A percentile compares a stretch with the other conserved stretches of the same genome.
phyloP scores from a whole-genome alignment of 441 rosid species.

The Populus trichocarpa region DNA sequence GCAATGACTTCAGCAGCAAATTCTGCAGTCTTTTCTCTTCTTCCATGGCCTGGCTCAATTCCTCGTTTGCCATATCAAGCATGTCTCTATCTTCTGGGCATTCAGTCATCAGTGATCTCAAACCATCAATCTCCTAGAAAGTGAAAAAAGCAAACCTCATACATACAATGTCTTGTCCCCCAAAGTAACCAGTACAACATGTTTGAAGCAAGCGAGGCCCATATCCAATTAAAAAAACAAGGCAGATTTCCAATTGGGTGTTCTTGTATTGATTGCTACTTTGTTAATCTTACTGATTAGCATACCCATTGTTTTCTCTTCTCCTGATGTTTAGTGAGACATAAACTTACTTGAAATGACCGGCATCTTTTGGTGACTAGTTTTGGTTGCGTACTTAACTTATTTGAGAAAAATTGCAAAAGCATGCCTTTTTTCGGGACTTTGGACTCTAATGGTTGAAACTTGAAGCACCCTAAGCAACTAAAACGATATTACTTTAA shows the following conservation, averaged over 20 bases:
- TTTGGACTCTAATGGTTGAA: not conserved
- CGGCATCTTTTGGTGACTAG: not conserved
- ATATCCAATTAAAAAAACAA: not conserved
- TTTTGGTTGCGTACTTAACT: not conserved
- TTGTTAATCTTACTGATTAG: not conserved
- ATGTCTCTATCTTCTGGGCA: slow-evolving; percentile 66
- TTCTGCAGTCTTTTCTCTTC: slow-evolving; percentile 73
- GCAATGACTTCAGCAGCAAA: slow-evolving; percentile 69
- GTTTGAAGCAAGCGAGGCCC: not conserved
- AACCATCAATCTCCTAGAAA: slow-evolving; percentile 68
- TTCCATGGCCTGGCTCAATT: slow-evolving; percentile 49
- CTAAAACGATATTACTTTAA: not conserved
- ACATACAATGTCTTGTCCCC: not conserved
- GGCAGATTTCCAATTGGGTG: not conserved
- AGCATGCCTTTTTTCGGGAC: not conserved
- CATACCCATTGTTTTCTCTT: not conserved
- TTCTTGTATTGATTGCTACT: not conserved
- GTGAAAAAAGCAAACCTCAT: not conserved
- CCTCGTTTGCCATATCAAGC: slow-evolving; percentile 76
- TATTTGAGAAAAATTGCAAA: not conserved
- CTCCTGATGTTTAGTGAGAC: not conserved
- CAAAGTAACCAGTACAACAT: not conserved
- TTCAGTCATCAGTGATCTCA: slow-evolving; percentile 65
- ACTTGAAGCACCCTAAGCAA: not conserved
- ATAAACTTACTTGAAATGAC: not conserved